Conservation (phyloP, 768 basidiomycete species). For the Sporobolomyces phaffii region DNA sequence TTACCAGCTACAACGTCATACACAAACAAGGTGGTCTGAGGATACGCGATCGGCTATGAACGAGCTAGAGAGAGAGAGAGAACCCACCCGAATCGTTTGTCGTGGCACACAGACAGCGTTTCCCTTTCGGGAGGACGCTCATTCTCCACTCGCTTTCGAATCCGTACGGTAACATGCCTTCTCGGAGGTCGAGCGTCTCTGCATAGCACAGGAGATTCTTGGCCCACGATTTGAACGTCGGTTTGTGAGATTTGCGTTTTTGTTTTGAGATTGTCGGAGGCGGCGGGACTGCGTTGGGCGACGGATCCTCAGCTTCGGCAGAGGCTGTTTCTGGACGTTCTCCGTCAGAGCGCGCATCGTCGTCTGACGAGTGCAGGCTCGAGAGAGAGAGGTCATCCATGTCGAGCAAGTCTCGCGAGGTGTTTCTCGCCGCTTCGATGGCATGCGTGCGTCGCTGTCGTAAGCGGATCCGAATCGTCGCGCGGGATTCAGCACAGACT, state of each 20-base stretch:
- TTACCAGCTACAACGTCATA: neutral
- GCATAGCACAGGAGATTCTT: conserved; percentile 24
- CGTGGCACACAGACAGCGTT: conserved; percentile 30
- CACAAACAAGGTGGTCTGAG: neutral
- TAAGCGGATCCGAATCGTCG: fast-evolving
- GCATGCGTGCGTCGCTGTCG: conserved; percentile 21
- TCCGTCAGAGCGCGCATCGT: no score
- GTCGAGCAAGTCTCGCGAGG: conserved; percentile 18
- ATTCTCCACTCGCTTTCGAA: conserved; percentile 18
- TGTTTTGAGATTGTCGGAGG: neutral
- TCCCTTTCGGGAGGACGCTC: conserved; percentile 30
- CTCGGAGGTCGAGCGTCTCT: conserved; percentile 30
- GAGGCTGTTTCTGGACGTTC: no score
- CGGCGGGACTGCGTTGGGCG: neutral
- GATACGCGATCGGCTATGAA: neutral
- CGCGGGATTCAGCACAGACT: neutral
- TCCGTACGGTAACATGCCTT: conserved; percentile 10
- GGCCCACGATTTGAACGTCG: conserved; percentile 25
- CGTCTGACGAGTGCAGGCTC: neutral
- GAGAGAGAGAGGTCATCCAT: conserved; percentile 22
- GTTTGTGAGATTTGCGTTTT: conserved; percentile 14
- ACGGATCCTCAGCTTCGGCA: no score
- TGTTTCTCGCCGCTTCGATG: conserved; percentile 23
- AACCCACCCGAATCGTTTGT: conserved; percentile 9
- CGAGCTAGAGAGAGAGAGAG: no score